Conservation (phyloP, 2,329 filamentous ascomycete genomes). For the Sporothrix globosa region DNA sequence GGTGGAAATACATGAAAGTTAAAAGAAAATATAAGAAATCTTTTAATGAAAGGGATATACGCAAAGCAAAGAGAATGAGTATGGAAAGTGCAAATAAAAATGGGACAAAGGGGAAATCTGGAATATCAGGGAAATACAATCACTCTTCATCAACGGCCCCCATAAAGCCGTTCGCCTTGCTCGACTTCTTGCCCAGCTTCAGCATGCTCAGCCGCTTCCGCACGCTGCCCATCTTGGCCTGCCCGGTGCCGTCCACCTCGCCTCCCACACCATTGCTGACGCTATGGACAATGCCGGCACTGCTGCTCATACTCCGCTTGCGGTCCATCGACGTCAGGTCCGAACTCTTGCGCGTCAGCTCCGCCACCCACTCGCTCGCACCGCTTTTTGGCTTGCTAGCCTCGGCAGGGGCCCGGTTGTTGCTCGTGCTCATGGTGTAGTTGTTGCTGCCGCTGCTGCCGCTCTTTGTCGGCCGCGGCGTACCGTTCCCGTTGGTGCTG, state of each 20-base stretch:
- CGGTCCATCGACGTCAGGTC: slow-evolving; percentile 36
- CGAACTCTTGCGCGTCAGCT: slow-evolving; percentile 39
- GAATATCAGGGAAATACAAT: slow-evolving; percentile 30
- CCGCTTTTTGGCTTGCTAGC: slow-evolving; percentile 28
- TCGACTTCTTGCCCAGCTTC: slow-evolving; percentile 71
- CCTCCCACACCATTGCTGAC: slow-evolving; percentile 28
- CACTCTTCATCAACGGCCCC: slow-evolving; percentile 61
- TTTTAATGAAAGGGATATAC: slow-evolving; percentile 9
- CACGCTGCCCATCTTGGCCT: slow-evolving; percentile 63
- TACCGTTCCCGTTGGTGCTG: slow-evolving; percentile 25
- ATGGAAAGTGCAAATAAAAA: background rate
- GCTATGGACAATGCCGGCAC: background rate
- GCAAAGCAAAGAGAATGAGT: background rate
- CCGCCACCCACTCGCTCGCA: slow-evolving; percentile 42
- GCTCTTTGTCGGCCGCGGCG: slow-evolving; percentile 2
- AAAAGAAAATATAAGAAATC: slow-evolving; percentile 9
- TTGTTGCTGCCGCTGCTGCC: slow-evolving; percentile 30
- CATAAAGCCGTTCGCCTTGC: slow-evolving; percentile 58
- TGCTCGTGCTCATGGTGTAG: slow-evolving; percentile 33
- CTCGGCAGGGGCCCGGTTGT: background rate
- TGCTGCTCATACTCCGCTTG: slow-evolving; percentile 37
- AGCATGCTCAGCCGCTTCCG: slow-evolving; percentile 79
- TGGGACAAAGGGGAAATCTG: background rate
- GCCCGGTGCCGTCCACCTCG: slow-evolving; percentile 37
- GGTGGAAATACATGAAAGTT: slow-evolving; percentile 1